These are phyloP conservation scores for Wickerhamiella lipophila DNA, from an alignment of 805 yeast genomes.

Conservation along the genomic window DNA sequence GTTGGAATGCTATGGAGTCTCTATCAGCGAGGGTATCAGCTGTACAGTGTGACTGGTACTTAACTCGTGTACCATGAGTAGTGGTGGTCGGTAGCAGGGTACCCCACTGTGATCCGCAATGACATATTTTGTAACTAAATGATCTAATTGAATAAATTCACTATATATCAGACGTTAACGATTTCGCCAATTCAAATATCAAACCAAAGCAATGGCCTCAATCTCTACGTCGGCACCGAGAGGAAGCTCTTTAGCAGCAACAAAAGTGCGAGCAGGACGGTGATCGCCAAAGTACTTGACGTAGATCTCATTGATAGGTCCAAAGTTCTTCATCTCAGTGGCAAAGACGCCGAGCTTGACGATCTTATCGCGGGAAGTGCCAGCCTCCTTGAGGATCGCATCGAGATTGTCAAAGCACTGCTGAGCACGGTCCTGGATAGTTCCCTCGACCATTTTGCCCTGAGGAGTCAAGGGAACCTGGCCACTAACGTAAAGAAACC, in stretches of 20 bases:
- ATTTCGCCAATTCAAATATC: too few relatives aligned
- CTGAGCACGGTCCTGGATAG: constrained; percentile 35
- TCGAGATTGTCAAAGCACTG: constrained; percentile 33
- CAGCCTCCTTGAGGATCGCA: constrained; percentile 69
- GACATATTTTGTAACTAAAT: too few relatives aligned
- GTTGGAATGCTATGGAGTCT: too few relatives aligned
- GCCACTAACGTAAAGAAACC: constrained; percentile 84
- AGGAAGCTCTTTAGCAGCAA: constrained; percentile 86
- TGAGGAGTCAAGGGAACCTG: constrained; percentile 83
- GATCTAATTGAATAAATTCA: constrained; percentile 15
- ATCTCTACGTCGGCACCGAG: constrained; percentile 77
- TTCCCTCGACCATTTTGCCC: constrained; percentile 65
- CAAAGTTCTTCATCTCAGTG: constrained; percentile 80
- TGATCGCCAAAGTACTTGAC: constrained; percentile 32
- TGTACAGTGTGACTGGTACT: too few relatives aligned
- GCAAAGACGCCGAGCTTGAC: constrained; percentile 84
- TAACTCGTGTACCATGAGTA: too few relatives aligned
- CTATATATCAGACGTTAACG: too few relatives aligned
- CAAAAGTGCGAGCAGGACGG: constrained; percentile 91
- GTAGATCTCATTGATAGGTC: constrained; percentile 75
- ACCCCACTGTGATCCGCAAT: too few relatives aligned
- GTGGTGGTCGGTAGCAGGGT: too few relatives aligned
- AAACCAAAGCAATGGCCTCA: constrained; percentile 80
- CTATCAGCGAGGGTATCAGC: too few relatives aligned
- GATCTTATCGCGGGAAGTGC: constrained; percentile 69